A percentile compares a stretch with the other conserved stretches of the same genome.
phyloP scores from a whole-genome alignment of 805 yeast species.

The Zygoascus ofunaensis region DNA sequence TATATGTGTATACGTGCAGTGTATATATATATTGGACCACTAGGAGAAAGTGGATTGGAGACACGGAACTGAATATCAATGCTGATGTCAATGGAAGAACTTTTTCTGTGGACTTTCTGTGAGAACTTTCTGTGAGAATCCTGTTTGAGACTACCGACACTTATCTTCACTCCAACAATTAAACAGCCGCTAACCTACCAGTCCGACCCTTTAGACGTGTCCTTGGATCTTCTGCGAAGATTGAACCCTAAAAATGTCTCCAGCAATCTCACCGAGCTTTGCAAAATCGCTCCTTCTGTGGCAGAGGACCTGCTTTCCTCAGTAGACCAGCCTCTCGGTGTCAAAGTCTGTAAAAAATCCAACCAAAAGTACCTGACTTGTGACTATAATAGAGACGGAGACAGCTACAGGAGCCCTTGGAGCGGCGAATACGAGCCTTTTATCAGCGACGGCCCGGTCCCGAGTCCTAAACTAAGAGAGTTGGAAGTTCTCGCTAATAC shows the following conservation, averaged over 20 bases:
- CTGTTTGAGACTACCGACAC: no score
- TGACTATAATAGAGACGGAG: conserved; percentile 94
- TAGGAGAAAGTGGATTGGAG: no score
- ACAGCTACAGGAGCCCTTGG: conserved; percentile 88
- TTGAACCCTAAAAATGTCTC: conserved; percentile 57
- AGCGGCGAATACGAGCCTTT: conserved; percentile 56
- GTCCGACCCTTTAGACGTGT: conserved; percentile 60
- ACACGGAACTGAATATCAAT: no score
- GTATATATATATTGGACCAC: no score
- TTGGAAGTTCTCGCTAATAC: conserved; percentile 79
- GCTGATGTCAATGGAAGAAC: no score
- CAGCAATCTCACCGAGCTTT: conserved; percentile 36
- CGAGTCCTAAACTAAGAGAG: conserved; percentile 55
- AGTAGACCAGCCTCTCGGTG: conserved; percentile 73
- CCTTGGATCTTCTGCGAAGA: conserved; percentile 68
- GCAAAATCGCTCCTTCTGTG: conserved; percentile 51
- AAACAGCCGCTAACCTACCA: no score
- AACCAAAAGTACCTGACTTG: conserved; percentile 74
- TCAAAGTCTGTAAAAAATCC: conserved; percentile 40
- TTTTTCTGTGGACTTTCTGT: no score
- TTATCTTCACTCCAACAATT: no score
- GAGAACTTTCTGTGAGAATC: no score
- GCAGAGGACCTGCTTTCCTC: conserved; percentile 83
- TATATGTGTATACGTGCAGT: no score
- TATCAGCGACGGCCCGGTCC: conserved; percentile 62